Percentiles rank a stretch among this genome's conserved stretches.
Evolutionary conservation across 108 stramenopile genomes (phyloP).

Genomic region (Pseudonitzschia delicatissima): DNA sequence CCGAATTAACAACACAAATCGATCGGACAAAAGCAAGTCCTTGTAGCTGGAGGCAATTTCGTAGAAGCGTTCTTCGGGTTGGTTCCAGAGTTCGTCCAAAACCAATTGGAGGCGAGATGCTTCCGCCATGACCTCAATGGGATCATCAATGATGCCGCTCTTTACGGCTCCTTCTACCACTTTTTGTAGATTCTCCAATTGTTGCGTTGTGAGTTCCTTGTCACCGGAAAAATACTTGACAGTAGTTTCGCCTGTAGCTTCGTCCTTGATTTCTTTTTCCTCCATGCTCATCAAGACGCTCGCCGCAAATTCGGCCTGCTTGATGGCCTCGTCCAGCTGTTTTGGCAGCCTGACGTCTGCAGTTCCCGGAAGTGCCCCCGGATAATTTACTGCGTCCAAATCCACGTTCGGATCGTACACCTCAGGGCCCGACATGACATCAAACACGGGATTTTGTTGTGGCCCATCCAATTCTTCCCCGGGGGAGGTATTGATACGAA

Average conservation of each 20-base stretch:
- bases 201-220: slow-evolving; percentile 46
- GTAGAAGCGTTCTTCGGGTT: slow-evolving; percentile 76
- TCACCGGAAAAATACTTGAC: slow-evolving; percentile 57
- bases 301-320: slow-evolving; percentile 79
- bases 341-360: slow-evolving; percentile 60
- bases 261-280: slow-evolving; percentile 24
- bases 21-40: slow-evolving; percentile 81
- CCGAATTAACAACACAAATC: slow-evolving; percentile 62
- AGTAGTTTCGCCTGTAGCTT: slow-evolving; percentile 18
- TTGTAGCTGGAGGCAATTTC: slow-evolving; percentile 80
- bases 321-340: slow-evolving; percentile 61
- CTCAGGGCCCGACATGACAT: slow-evolving; percentile 84
- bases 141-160: slow-evolving; percentile 74
- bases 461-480: slow-evolving; percentile 60
- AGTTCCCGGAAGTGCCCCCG: slow-evolving; percentile 72
- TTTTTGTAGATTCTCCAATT: slow-evolving; percentile 58
- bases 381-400: slow-evolving; percentile 79
- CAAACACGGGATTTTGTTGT: slow-evolving; percentile 61
- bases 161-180: slow-evolving; percentile 61
- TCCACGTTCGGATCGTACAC: slow-evolving; percentile 83
- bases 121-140: slow-evolving; percentile 53
- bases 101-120: slow-evolving; percentile 64
- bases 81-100: slow-evolving; percentile 69
- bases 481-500: slow-evolving; percentile 56
- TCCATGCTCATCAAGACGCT: slow-evolving; percentile 55